A percentile compares a stretch with the other conserved stretches of the same genome.
Evolutionary conservation across 2,329 filamentous ascomycete genomes (phyloP).

Genomic region (Colletotrichum plurivorum): DNA sequence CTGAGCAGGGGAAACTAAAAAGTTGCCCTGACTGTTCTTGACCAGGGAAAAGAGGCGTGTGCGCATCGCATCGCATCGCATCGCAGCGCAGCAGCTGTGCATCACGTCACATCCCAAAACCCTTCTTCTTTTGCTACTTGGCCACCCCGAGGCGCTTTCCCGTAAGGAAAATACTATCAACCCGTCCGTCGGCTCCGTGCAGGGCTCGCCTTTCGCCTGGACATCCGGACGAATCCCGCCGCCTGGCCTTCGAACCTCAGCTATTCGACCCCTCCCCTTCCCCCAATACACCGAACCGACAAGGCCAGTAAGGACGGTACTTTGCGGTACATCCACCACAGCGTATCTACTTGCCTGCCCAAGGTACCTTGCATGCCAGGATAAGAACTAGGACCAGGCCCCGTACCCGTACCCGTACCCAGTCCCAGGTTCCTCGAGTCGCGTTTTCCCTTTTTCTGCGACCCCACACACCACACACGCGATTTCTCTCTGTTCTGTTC

Average conservation of each 20-base stretch:
- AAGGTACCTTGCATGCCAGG: not conserved
- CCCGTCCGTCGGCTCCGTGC: conserved; percentile 39
- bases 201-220: not conserved
- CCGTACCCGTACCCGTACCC: conserved; percentile 6
- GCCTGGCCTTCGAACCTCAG: not conserved
- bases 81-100: too few relatives aligned
- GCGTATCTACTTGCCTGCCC: too few relatives aligned
- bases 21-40: not conserved
- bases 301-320: not conserved
- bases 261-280: not conserved
- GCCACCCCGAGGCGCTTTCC: too few relatives aligned
- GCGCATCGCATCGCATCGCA: too few relatives aligned
- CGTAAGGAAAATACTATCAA: not conserved
- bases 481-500: not conserved
- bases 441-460: conserved; percentile 37
- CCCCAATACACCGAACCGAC: not conserved
- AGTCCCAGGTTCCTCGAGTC: conserved; percentile 33
- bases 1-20: conserved; percentile 53
- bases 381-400: conserved; percentile 2
- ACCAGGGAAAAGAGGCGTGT: too few relatives aligned
- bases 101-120: too few relatives aligned
- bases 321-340: too few relatives aligned
- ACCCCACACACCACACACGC: conserved; percentile 19
- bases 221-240: conserved; percentile 9
- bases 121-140: too few relatives aligned